Evolutionary conservation across 257 asterid genomes (phyloP), one percentile per base, ranked within the genome.

Genomic region (Rehmannia glutinosa): DNA sequence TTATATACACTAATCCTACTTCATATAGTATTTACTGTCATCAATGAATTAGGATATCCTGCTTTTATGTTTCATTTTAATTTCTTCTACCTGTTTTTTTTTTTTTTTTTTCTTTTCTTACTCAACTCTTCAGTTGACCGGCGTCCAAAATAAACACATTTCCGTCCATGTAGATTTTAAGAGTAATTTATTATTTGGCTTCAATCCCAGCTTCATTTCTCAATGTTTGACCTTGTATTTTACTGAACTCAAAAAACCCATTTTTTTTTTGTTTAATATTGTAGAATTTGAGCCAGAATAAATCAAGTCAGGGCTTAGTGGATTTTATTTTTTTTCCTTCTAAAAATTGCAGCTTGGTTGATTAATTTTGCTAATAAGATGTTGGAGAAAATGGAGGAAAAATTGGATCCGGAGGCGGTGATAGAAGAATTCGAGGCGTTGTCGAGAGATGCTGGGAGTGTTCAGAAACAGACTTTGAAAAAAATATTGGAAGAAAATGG

Each of bases 401-500:
- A 63, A 49, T 87, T 87, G 30, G 87, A 94, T 75, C 77, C 89
- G 21, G 90, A 84, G 15, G 80, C 57, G 27, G 88, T 89, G 11
- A 77, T 91, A 4, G 78, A 81, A n/a, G 94, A 89, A 73, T 94
- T 94, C 52, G 99, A 94, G 69, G 78, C 64, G 16, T 55, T 91
- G 77, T 79, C 98, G 0, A 72, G 8, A 33, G 91, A 89, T 64
- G 92, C 97, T 15, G 88, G 75, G 50, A 85, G 80, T 51, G 83
- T 89, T 69, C 99, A 94, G 81, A 66, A 60, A 61, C 97, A 89
- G 52, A 89, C 96, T 11, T 81, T 94, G 32, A 70, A 64, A 80
- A 87, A 52, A 66, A 94, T 94, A 71, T 85, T 94, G 73, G 81
- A 84, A 74, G 94, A 89, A 62, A 94, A 91, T 77, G 87, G 95